These are phyloP conservation scores for Zelonia costaricensis DNA, from an alignment of 208 protist species.

Conservation along the genomic window DNA sequence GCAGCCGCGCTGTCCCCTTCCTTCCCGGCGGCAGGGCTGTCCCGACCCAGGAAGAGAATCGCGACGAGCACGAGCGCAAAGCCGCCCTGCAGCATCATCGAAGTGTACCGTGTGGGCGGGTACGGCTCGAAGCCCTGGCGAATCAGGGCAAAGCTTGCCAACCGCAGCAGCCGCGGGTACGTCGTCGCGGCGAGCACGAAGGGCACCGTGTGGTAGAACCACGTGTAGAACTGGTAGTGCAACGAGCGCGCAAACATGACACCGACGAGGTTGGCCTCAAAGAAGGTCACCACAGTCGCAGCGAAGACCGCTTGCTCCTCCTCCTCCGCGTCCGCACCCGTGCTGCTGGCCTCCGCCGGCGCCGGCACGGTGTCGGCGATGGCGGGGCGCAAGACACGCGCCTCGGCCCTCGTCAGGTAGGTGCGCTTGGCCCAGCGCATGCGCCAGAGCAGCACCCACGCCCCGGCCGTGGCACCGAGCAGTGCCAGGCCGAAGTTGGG, in stretches of 20 bases:
- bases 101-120: slow-evolving; percentile 55
- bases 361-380: slow-evolving; percentile 9
- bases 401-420: slow-evolving; percentile 23
- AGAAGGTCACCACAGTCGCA: slow-evolving; percentile 69
- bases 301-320: slow-evolving; percentile 15
- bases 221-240: slow-evolving; percentile 95
- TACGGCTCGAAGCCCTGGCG: slow-evolving; percentile 65
- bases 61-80: slow-evolving; percentile 42
- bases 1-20: neutral
- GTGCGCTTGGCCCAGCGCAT: slow-evolving; percentile 46
- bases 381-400: slow-evolving; percentile 6
- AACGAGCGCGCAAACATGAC: slow-evolving; percentile 83
- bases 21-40: neutral
- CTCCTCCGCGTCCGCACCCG: slow-evolving; percentile 4
- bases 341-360: neutral
- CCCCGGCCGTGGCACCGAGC: slow-evolving; percentile 41
- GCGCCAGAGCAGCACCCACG: slow-evolving; percentile 62
- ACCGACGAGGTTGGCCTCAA: slow-evolving; percentile 92
- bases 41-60: slow-evolving; percentile 43
- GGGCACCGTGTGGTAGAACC: slow-evolving; percentile 91
- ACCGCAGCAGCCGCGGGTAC: slow-evolving; percentile 32
- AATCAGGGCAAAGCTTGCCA: slow-evolving; percentile 41
- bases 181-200: slow-evolving; percentile 58
- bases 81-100: slow-evolving; percentile 39
- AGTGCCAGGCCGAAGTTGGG: slow-evolving; percentile 46